Evolutionary conservation across 1,284 basidiomycete genomes (phyloP).

Genomic region (Singerocomus rubriflavus): DNA sequence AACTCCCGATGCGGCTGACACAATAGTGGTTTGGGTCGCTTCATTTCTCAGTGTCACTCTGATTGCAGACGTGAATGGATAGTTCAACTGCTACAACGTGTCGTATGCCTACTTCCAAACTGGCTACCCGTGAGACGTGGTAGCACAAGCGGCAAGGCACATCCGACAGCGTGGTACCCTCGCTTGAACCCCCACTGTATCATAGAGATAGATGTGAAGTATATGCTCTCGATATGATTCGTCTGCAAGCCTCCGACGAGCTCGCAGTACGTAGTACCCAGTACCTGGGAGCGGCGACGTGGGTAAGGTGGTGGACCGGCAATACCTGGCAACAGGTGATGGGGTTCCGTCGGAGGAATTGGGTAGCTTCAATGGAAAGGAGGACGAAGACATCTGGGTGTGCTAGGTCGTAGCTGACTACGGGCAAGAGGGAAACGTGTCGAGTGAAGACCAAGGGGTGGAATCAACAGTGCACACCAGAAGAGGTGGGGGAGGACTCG

Average conservation of each 20-base stretch:
- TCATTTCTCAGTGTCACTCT: background rate
- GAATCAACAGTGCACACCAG: background rate
- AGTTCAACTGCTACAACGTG: conserved; percentile 5
- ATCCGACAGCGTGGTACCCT: conserved; percentile 14
- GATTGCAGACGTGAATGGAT: conserved; percentile 4
- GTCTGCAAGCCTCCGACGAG: background rate
- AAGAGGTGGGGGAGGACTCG: background rate
- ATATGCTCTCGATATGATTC: background rate
- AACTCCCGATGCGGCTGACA: conserved; percentile 3
- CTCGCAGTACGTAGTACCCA: conserved; percentile 14
- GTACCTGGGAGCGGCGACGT: conserved; percentile 3
- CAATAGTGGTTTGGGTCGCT: conserved; percentile 11
- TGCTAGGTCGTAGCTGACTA: background rate
- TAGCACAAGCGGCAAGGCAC: conserved; percentile 5
- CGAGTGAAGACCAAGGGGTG: background rate
- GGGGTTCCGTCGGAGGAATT: conserved; percentile 3
- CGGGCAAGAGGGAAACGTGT: background rate
- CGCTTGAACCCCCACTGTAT: conserved; percentile 1
- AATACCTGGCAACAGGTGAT: background rate
- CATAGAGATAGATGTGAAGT: conserved; percentile 2
- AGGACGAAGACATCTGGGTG: conserved; percentile 5
- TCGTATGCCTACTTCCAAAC: conserved; percentile 5
- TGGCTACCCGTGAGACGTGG: conserved; percentile 6
- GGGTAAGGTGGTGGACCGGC: conserved; percentile 16
- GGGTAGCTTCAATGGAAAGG: conserved; percentile 9